phyloP scores from a whole-genome alignment of 1,284 basidiomycete genomes.

The Cutaneotrichosporon cutaneum region DNA sequence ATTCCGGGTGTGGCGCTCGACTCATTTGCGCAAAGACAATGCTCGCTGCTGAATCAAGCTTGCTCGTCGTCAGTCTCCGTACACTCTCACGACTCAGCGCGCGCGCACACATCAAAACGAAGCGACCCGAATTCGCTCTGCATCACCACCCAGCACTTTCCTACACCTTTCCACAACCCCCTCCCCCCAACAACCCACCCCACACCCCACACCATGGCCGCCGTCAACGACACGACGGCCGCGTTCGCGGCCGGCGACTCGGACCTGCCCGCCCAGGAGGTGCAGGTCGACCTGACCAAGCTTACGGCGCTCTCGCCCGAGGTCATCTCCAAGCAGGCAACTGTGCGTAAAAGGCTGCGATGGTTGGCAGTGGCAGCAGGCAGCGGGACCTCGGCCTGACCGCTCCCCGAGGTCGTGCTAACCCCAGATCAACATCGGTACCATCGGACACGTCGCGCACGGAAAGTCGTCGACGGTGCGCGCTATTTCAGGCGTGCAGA shows the following conservation, averaged over 20 bases:
- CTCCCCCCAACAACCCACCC: neutral
- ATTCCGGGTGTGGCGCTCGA: conserved; percentile 9
- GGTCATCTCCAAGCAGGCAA: conserved; percentile 95
- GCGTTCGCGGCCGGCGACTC: conserved; percentile 25
- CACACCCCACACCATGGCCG: conserved; percentile 21
- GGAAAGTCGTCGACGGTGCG: conserved; percentile 99
- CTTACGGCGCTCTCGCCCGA: conserved; percentile 90
- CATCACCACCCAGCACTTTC: neutral
- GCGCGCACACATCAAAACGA: no score
- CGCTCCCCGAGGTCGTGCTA: conserved; percentile 6
- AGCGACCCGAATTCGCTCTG: neutral
- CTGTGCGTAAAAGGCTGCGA: conserved; percentile 50
- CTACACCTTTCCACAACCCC: neutral
- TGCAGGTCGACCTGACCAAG: conserved; percentile 73
- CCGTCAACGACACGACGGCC: conserved; percentile 42
- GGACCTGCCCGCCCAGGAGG: conserved; percentile 28
- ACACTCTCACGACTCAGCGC: neutral
- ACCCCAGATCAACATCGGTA: conserved; percentile 60
- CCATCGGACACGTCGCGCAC: conserved; percentile 96
- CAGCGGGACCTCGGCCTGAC: no score
- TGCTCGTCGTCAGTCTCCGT: no score
- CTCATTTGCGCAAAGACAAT: conserved; percentile 3
- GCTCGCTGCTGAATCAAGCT: neutral
- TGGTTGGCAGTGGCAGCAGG: conserved; percentile 14
- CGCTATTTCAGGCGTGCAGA: conserved; percentile 98